Evolutionary conservation across 805 yeast species (phyloP).

Genomic region (Tetrapisispora nanseiensis): DNA sequence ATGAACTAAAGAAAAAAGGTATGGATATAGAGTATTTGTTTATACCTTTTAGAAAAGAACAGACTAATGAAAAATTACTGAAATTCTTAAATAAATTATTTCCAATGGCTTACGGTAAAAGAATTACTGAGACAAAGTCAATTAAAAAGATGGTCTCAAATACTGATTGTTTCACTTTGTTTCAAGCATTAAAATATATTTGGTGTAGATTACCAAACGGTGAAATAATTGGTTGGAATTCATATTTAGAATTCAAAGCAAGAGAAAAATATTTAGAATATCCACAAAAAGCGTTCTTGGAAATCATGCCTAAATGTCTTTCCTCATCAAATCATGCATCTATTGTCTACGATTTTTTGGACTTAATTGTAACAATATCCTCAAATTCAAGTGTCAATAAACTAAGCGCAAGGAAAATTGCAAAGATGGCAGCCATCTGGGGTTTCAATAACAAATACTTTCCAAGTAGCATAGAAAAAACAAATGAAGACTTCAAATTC

Average conservation of each 20-base stretch:
- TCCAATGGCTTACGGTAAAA: slow-evolving; percentile 42
- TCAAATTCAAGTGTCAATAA: slow-evolving; percentile 71
- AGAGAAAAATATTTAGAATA: slow-evolving; percentile 55
- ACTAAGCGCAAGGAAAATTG: slow-evolving; percentile 67
- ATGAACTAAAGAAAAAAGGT: slow-evolving; percentile 61
- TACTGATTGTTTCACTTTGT: slow-evolving; percentile 61
- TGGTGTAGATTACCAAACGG: slow-evolving; percentile 80
- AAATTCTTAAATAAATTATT: slow-evolving; percentile 48
- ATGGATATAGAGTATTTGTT: slow-evolving; percentile 63
- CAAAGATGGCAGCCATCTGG: slow-evolving; percentile 82
- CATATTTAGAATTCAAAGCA: slow-evolving; percentile 59
- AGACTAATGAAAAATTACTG: slow-evolving; percentile 50
- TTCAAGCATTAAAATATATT: slow-evolving; percentile 66
- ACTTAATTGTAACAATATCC: slow-evolving; percentile 64
- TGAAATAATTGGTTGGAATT: slow-evolving; percentile 79
- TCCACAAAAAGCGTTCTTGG: slow-evolving; percentile 65
- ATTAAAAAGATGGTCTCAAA: slow-evolving; percentile 32
- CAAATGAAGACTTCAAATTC: slow-evolving; percentile 20
- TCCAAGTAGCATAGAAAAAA: slow-evolving; percentile 20
- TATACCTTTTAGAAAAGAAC: slow-evolving; percentile 67
- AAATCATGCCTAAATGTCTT: slow-evolving; percentile 75
- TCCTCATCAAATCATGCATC: slow-evolving; percentile 83
- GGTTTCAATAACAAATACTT: slow-evolving; percentile 46
- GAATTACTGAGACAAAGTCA: slow-evolving; percentile 36
- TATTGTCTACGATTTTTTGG: slow-evolving; percentile 80